A percentile compares a stretch with the other conserved stretches of the same genome.
These are phyloP conservation scores for Dothistroma pini DNA, from an alignment of 2,329 filamentous ascomycete species.

Conservation along the genomic window DNA sequence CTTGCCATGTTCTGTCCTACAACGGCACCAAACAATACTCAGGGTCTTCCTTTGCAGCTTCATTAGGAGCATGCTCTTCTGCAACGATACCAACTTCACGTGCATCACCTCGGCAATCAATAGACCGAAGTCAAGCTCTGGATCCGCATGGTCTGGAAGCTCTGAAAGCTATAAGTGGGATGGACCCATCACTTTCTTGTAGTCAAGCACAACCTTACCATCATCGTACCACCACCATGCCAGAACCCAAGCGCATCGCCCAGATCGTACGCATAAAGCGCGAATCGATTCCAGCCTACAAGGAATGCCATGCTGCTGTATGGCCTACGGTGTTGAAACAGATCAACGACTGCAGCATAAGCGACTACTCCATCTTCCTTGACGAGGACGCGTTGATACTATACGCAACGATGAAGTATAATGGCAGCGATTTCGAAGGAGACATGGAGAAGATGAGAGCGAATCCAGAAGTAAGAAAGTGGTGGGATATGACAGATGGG, in stretches of 20 bases:
- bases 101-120: constrained; percentile 3
- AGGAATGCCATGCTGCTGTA: constrained; percentile 66
- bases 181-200: neutral
- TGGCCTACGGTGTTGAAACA: constrained; percentile 76
- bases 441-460: constrained; percentile 75
- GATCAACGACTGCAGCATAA: constrained; percentile 71
- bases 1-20: neutral
- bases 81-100: too few species aligned
- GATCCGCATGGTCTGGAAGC: neutral
- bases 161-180: neutral
- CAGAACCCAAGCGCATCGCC: constrained; percentile 53
- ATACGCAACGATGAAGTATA: constrained; percentile 74
- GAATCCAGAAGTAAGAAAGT: constrained; percentile 69
- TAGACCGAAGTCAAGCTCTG: neutral
- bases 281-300: constrained; percentile 65
- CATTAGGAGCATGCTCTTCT: too few species aligned
- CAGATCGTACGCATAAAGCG: constrained; percentile 71
- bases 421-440: constrained; percentile 66
- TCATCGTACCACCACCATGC: constrained; percentile 13
- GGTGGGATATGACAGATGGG: constrained; percentile 77
- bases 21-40: too few species aligned
- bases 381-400: constrained; percentile 60
- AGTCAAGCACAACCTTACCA: neutral
- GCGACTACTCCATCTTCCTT: constrained; percentile 72
- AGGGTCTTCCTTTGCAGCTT: too few species aligned